Evolutionary conservation across 2,329 filamentous ascomycete genomes (phyloP).

Genomic region (Aspergillus uvarum): DNA sequence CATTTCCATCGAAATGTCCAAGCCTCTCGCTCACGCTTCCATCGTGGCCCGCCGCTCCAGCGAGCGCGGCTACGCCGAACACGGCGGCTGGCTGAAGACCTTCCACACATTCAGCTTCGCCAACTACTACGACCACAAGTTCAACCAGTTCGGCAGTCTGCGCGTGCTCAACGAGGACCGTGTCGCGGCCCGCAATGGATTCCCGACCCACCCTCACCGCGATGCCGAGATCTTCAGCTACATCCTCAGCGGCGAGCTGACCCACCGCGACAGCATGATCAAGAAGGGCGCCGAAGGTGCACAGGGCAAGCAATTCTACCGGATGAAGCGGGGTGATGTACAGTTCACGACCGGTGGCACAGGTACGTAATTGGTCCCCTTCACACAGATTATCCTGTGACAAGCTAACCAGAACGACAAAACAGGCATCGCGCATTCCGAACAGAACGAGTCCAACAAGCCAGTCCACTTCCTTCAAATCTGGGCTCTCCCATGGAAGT

Average conservation of each 20-base stretch:
- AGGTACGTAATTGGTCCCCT: slow-evolving; percentile 43
- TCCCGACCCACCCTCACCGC: slow-evolving; percentile 80
- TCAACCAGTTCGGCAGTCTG: slow-evolving; percentile 70
- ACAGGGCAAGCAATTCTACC: slow-evolving; percentile 63
- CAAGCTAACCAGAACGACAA: neutral
- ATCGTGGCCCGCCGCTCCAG: slow-evolving; percentile 72
- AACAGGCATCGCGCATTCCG: slow-evolving; percentile 70
- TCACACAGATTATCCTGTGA: neutral
- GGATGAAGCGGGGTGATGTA: slow-evolving; percentile 76
- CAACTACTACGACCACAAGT: slow-evolving; percentile 64
- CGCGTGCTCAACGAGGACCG: slow-evolving; percentile 89
- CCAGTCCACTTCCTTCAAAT: slow-evolving; percentile 86
- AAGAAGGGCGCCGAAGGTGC: slow-evolving; percentile 64
- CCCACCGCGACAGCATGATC: slow-evolving; percentile 83
- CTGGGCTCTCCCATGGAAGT: slow-evolving; percentile 78
- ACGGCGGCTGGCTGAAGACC: slow-evolving; percentile 84
- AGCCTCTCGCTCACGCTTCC: slow-evolving; percentile 65
- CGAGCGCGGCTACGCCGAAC: slow-evolving; percentile 72
- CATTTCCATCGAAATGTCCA: slow-evolving; percentile 52
- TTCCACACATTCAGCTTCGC: slow-evolving; percentile 88
- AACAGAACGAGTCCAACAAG: slow-evolving; percentile 72
- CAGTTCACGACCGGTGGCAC: slow-evolving; percentile 89
- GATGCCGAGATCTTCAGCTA: slow-evolving; percentile 91
- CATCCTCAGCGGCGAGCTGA: slow-evolving; percentile 79
- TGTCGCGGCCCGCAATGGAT: slow-evolving; percentile 70